Evolutionary conservation across 1,284 basidiomycete genomes (phyloP), one percentile per base, ranked within the genome.

Genomic region (Trametes versicolor): DNA sequence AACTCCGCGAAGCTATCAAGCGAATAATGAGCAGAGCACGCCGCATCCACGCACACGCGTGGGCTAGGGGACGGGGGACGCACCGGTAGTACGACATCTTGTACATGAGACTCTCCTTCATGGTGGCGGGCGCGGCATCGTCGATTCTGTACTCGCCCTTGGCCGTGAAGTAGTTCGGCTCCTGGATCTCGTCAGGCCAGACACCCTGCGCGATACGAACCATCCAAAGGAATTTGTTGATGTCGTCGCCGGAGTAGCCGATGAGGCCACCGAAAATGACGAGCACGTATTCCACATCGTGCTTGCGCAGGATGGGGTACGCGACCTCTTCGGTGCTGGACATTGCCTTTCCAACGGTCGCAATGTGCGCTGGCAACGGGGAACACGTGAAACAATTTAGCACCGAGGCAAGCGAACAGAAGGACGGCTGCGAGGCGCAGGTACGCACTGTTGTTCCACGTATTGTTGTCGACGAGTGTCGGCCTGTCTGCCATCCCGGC

Each of bases 211-310:
- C 93, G 74, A 99, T 99, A 64, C 98, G 90, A 67, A 99, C 93
- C 96, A 97, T 97, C 95, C 95, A 98, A 63, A 99, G 81, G 87
- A 98, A 99, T 82, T 99, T 99, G 89, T 99, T 99, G 82, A 99
- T 95, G 77, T 99, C 98, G 79, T 99, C 98, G 17, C 98, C 98
- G 25, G 95, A 97, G 81, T 98, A 99, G 19, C 97, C 98, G 61
- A 99, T 84, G 50, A 99, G 84, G 39, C 96, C 97, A 57, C 98
- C 97, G 77, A 99, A 99, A 80, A 99, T 98, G 80, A 99, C 86
- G 60, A 99, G 90, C 52, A 99, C 91, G 75, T 99, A 99, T 78
- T 97, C 95, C 60, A 99, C 98, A 75, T 99, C 98, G 78, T 99
- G 98, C 80, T 98, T 93, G 69, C 94, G 89, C 64, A 99, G 85